Percentiles rank a stretch among this genome's conserved stretches.
Conservation (phyloP, 176 grass and related monocot genomes). For the Oryza meridionalis region DNA sequence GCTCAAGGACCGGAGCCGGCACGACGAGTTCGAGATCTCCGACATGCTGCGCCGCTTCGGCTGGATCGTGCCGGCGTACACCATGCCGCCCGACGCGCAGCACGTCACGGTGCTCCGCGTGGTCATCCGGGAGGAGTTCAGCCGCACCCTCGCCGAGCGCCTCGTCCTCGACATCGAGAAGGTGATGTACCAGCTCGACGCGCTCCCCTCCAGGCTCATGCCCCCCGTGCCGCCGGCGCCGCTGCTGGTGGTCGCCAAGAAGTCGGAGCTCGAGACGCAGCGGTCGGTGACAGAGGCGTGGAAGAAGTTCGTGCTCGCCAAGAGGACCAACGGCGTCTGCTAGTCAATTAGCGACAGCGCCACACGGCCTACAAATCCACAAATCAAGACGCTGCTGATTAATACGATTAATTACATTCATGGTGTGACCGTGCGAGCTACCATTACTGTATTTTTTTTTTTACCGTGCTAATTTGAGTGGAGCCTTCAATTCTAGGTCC, state of each 20-base stretch:
- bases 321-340: conserved; percentile 83
- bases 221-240: conserved; percentile 17
- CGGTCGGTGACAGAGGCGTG: conserved; percentile 63
- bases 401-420: neutral
- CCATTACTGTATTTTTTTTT: neutral
- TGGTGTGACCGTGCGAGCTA: conserved; percentile 15
- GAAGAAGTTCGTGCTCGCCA: conserved; percentile 72
- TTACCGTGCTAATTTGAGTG: conserved; percentile 2
- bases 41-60: conserved; percentile 92
- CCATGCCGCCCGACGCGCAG: conserved; percentile 89
- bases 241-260: conserved; percentile 20
- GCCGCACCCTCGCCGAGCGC: conserved; percentile 91
- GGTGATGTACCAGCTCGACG: conserved; percentile 79
- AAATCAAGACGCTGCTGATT: neutral
- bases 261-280: conserved; percentile 60
- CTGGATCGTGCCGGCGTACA: conserved; percentile 98
- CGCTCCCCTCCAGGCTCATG: conserved; percentile 66
- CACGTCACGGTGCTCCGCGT: conserved; percentile 94
- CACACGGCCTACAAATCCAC: neutral
- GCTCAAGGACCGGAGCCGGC: conserved; percentile 75
- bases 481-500: neutral
- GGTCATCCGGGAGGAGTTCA: conserved; percentile 97
- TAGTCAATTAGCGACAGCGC: conserved; percentile 25
- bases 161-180: conserved; percentile 88
- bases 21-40: conserved; percentile 96